Evolutionary conservation across 768 basidiomycete species (phyloP), one percentile per base, ranked within the genome.

Genomic region (Pleurotus pulmonarius): DNA sequence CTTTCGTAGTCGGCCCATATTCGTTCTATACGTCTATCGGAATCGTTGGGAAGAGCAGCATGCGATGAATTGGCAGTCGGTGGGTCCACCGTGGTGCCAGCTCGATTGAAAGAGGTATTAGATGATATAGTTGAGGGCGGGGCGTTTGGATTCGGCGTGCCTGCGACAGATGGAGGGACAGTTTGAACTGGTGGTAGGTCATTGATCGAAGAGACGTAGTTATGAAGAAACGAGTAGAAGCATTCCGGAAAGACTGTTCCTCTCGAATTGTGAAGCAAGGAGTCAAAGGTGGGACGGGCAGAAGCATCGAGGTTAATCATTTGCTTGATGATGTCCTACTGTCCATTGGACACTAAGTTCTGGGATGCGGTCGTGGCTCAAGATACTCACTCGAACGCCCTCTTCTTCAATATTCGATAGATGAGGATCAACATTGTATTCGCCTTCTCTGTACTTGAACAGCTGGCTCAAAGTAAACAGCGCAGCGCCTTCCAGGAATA

Each of bases 191-290:
- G 69, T 2, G 84, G 75, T 11, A 84, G 74, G 59, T 93, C 90
- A 67, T 89, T 89, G 61, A 92, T 76, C 1, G 92, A 86, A 3
- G 86, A 81, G 56, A 92, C 82, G 62, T 97, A 98, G 62, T 90
- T 90, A 67, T 95, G 90, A 8, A 98, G 78, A 73, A 96, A 98
- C 2, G 93, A 89, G 72, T 97, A 98, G 70, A 98, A 98, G 26
- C 84, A 85, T 63, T 95, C 93, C 0, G 96, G 94, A 60, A 98
- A 90, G 46, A 95, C 86, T 7, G 80, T 79, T 0, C 86, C 90
- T 45, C 92, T 82, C 3, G 86, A 88, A 1, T 77, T 83, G 24
- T 89, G 83, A 39, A 98, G 74, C 5, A 94, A 74, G 2, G 79
- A 80, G 64, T 92, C 89, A 68, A 96, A 98, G 1, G 88, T 82